phyloP scores from a whole-genome alignment of 139 green algal species.

The Auxenochlorella protothecoides region DNA sequence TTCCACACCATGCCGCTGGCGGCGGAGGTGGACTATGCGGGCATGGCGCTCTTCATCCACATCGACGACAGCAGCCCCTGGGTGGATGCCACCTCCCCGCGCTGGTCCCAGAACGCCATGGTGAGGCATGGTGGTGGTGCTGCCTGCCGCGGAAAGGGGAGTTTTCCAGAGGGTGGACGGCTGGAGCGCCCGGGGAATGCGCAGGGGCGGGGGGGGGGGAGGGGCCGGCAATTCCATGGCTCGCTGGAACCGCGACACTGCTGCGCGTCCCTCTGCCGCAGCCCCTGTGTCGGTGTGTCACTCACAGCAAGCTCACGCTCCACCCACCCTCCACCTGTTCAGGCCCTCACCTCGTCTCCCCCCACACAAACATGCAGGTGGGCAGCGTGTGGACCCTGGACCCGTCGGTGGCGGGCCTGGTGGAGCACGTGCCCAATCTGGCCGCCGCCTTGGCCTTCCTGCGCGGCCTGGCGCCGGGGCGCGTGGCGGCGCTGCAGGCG shows the following conservation, averaged over 20 bases:
- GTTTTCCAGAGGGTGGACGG: no score
- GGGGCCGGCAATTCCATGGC: no score
- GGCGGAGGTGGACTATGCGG: constrained; percentile 14
- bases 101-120: constrained; percentile 27
- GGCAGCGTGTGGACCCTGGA: constrained; percentile 23
- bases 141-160: background rate
- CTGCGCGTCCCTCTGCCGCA: background rate
- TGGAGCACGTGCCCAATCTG: constrained; percentile 11
- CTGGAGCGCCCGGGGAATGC: no score
- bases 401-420: background rate
- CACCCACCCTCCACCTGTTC: no score
- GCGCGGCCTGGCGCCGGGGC: constrained; percentile 5
- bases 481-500: constrained; percentile 6
- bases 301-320: no score
- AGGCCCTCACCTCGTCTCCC: background rate
- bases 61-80: constrained; percentile 8
- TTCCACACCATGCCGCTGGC: constrained; percentile 28
- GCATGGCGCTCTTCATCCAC: constrained; percentile 25
- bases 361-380: constrained; percentile 1
- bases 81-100: constrained; percentile 11
- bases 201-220: no score
- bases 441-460: constrained; percentile 16
- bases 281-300: no score
- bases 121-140: background rate
- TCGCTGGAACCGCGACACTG: no score